Evolutionary conservation across 2,329 filamentous ascomycete species (phyloP), one percentile per base, ranked within the genome.

Genomic region (Apiospora phragmitis): DNA sequence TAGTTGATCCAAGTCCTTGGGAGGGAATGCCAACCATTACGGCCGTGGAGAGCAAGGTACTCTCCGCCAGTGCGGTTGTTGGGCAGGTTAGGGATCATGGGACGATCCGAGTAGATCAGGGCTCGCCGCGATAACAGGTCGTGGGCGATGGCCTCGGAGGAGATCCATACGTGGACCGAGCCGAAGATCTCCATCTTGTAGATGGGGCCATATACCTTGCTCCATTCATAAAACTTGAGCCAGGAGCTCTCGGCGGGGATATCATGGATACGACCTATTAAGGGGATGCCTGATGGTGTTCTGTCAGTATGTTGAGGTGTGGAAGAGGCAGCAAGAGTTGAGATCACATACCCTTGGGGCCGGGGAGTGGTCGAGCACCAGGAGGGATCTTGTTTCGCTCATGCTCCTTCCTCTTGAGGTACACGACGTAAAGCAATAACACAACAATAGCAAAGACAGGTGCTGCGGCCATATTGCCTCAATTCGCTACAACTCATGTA

Each of bases 211-310:
- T 83, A 86, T 42, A 79, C 75, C 74, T 84, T 81, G 71, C 79
- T 80, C 84, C 84, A 86, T 72, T 86, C 83, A 72, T 83, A 82
- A 71, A 86, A 85, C 75, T 86, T 85, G 35, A 86, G 72, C 84
- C 84, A 85, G 26, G 83, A 78, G 45, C 76, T 76, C 45, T 82
- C 77, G 18, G 76, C 72, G 1, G 85, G 84, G 4, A 86, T 75
- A 75, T 85, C 84, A 70, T 85, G 84, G 21, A 86, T 77, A 21
- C 83, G 80, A 6, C 85, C 84, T 62, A 86, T 79, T 51, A 83
- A 77, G 1, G 84, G 84, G 5, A 83, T 74, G 59, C 80, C 84
- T 86, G 55, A 11, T 4, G 11, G 35, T 35, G n/a, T 32, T 11
- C 16, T 9, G 51, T 59, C 29, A 59, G 29, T 35, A 21, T 35